A percentile compares a stretch with the other conserved stretches of the same genome.
Evolutionary conservation across 345 rosid species (phyloP).

Genomic region (Camelina sativa): DNA sequence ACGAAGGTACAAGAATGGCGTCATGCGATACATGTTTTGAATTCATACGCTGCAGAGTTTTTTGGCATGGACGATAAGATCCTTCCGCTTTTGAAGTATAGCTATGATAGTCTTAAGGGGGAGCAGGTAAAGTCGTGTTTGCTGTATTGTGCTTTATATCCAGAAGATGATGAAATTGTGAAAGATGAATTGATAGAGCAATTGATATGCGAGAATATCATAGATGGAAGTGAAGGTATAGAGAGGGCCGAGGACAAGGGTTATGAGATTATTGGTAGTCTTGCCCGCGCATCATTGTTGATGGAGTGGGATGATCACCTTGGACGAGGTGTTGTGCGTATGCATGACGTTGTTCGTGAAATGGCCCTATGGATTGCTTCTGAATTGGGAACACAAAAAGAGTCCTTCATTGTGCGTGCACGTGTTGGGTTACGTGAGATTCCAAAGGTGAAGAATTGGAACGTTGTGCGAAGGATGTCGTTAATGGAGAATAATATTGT

Average conservation of each 20-base stretch:
- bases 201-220: slow-evolving; percentile 40
- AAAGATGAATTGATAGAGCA: slow-evolving; percentile 26
- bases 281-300: slow-evolving; percentile 47
- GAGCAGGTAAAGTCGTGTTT: slow-evolving; percentile 38
- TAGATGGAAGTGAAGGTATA: slow-evolving; percentile 24
- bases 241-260: slow-evolving; percentile 36
- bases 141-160: slow-evolving; percentile 47
- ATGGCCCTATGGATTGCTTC: too few relatives aligned
- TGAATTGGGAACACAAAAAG: too few relatives aligned
- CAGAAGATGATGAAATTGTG: slow-evolving; percentile 2
- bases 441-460: slow-evolving; percentile 11
- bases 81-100: slow-evolving; percentile 44
- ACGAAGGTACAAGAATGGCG: slow-evolving; percentile 41
- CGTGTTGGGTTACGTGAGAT: too few relatives aligned
- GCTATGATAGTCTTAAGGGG: slow-evolving; percentile 35
- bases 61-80: slow-evolving; percentile 36
- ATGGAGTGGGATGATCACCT: background rate
- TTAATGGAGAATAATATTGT: slow-evolving; percentile 35
- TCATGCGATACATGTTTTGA: slow-evolving; percentile 36
- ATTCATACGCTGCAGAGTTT: slow-evolving; percentile 20
- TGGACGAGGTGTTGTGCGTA: too few relatives aligned
- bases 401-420: too few relatives aligned
- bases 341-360: too few relatives aligned
- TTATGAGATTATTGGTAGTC: slow-evolving; percentile 35
- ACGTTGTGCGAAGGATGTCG: slow-evolving; percentile 32